Conservation (phyloP, 306 rosid species). For the Amphicarpaea edgeworthii region DNA sequence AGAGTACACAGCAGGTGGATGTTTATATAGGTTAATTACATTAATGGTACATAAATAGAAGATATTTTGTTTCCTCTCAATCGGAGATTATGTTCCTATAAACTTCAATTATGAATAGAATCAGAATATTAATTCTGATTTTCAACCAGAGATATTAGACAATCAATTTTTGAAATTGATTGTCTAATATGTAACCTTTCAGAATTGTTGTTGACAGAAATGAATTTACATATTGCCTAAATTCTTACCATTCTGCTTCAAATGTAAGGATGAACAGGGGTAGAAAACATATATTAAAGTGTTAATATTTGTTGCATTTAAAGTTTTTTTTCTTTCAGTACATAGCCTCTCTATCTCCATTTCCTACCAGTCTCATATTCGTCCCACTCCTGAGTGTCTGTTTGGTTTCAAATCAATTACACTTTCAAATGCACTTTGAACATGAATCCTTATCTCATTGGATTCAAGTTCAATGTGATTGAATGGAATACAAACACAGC, state of each 20-base stretch:
- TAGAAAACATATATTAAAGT: neutral
- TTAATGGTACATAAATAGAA: too few relatives aligned
- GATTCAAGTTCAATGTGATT: neutral
- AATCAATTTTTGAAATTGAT: neutral
- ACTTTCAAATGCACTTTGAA: neutral
- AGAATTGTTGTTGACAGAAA: neutral
- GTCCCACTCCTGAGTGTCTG: neutral
- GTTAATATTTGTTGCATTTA: constrained; percentile 2
- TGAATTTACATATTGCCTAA: constrained; percentile 26
- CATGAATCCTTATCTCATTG: neutral
- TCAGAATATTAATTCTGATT: too few relatives aligned
- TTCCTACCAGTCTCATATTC: constrained; percentile 9
- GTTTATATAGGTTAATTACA: too few relatives aligned
- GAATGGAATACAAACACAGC: neutral
- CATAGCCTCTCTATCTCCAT: neutral
- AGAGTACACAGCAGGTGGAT: too few relatives aligned
- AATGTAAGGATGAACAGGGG: neutral
- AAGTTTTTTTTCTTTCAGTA: constrained; percentile 20
- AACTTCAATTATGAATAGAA: too few relatives aligned
- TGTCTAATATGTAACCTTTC: neutral
- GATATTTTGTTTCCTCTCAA: too few relatives aligned
- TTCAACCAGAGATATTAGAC: constrained; percentile 20
- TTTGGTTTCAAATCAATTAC: neutral
- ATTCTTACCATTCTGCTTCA: constrained; percentile 1
- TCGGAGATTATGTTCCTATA: too few relatives aligned